A percentile compares a stretch with the other conserved stretches of the same genome.
phyloP scores from a whole-genome alignment of 2,329 filamentous ascomycete species.

The Immersiporthe knoxdaviesiana region DNA sequence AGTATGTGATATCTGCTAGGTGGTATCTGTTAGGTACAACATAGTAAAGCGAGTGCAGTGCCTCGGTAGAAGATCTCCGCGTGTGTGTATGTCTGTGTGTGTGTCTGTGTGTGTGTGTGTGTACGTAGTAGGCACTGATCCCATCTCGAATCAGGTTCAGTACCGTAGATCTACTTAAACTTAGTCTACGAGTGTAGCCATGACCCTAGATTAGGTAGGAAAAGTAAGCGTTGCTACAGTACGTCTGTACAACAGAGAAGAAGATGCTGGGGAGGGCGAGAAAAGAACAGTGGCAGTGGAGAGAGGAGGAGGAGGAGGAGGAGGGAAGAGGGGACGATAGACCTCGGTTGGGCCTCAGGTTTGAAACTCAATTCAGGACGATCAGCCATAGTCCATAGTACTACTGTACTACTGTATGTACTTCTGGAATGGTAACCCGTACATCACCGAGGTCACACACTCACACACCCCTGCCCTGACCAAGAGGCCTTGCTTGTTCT shows the following conservation, averaged over 20 bases:
- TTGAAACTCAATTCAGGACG: slow-evolving; percentile 27
- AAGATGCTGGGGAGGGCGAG: slow-evolving; percentile 4
- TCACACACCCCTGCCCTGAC: neutral
- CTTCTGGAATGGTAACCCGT: too few relatives aligned
- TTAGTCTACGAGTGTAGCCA: neutral
- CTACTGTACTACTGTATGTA: neutral
- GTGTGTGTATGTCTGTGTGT: too few relatives aligned
- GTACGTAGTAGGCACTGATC: neutral
- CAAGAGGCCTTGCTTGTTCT: neutral
- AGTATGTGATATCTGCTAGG: neutral
- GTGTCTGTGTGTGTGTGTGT: too few relatives aligned
- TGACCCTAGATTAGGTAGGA: too few relatives aligned
- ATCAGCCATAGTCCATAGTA: slow-evolving; percentile 12
- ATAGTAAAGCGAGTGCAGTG: neutral
- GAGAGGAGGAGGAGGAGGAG: neutral
- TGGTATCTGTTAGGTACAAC: neutral
- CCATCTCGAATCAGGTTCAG: neutral
- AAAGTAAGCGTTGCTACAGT: too few relatives aligned
- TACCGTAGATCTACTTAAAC: neutral
- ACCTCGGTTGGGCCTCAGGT: slow-evolving; percentile 11
- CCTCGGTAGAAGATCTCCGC: slow-evolving; percentile 3
- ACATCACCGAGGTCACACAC: neutral
- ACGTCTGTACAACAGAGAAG: too few relatives aligned
- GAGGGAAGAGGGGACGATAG: neutral
- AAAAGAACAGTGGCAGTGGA: neutral